Percentiles rank a stretch among this genome's conserved stretches.
Conservation (phyloP, 441 rosid species). For the Erodium moschatum region DNA sequence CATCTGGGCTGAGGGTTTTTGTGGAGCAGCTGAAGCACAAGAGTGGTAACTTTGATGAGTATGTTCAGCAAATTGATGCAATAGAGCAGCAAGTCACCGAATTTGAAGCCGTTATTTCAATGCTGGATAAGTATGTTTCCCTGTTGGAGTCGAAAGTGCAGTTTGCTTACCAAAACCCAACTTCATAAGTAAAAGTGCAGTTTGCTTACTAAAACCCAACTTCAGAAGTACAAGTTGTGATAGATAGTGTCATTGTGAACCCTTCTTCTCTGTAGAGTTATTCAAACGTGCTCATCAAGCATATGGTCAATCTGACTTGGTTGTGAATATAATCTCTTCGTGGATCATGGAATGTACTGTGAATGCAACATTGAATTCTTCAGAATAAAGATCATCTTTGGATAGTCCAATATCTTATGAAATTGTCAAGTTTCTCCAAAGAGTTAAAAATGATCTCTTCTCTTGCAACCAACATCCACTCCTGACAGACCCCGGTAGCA, state of each 20-base stretch:
- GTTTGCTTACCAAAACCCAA: conserved; percentile 29
- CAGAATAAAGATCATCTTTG: not conserved
- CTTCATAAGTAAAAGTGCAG: conserved; percentile 12
- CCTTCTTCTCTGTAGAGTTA: not conserved
- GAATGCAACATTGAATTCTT: not conserved
- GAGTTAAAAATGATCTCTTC: no score
- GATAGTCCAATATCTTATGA: not conserved
- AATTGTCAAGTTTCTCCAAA: no score
- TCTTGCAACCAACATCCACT: no score
- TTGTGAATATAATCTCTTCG: not conserved
- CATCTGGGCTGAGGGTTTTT: conserved; percentile 60
- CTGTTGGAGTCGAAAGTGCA: conserved; percentile 61
- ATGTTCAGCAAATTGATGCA: conserved; percentile 59
- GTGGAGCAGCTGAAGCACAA: conserved; percentile 69
- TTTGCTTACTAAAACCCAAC: conserved; percentile 29
- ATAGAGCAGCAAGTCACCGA: conserved; percentile 68
- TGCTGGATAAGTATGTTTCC: conserved; percentile 68
- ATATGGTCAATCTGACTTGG: not conserved
- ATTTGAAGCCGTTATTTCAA: conserved; percentile 68
- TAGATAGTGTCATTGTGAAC: not conserved
- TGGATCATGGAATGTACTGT: not conserved
- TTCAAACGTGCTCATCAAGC: not conserved
- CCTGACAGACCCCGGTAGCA: no score
- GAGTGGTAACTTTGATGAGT: conserved; percentile 53
- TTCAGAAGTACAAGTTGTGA: not conserved